Evolutionary conservation across 768 basidiomycete genomes (phyloP).

Genomic region (Lepiota venenata): DNA sequence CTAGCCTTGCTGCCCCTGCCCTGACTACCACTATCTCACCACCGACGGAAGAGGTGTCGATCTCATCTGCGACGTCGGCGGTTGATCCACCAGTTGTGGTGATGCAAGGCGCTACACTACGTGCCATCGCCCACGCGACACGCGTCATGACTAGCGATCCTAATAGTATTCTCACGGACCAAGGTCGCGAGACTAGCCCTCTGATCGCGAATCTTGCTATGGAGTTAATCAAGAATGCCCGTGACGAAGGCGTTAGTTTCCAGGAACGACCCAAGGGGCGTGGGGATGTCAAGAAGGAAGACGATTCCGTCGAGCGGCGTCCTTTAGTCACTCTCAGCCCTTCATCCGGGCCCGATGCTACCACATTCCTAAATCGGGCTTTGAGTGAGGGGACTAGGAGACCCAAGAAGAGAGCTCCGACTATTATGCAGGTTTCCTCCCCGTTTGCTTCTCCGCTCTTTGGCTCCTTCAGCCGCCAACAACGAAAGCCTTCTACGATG

Average conservation of each 20-base stretch:
- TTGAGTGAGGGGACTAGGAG: constrained; percentile 32
- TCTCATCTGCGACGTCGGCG: constrained; percentile 14
- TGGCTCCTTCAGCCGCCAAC: constrained; percentile 52
- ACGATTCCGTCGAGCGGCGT: constrained; percentile 21
- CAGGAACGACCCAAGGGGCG: constrained; percentile 47
- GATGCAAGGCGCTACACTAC: constrained; percentile 62
- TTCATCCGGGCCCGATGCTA: constrained; percentile 37
- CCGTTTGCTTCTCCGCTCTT: constrained; percentile 57
- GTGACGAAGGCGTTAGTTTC: constrained; percentile 57
- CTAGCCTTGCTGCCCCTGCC: constrained; percentile 40
- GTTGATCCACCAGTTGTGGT: constrained; percentile 24
- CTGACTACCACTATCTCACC: constrained; percentile 39
- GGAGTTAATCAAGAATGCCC: constrained; percentile 62
- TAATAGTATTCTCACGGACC: constrained; percentile 68
- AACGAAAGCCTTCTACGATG: constrained; percentile 34
- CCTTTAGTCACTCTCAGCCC: constrained; percentile 41
- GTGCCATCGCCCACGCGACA: constrained; percentile 79
- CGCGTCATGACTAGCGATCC: constrained; percentile 86
- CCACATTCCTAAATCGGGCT: constrained; percentile 43
- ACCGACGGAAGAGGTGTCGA: constrained; percentile 4
- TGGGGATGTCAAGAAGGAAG: constrained; percentile 27
- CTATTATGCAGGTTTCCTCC: constrained; percentile 32
- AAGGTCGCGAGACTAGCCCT: constrained; percentile 58
- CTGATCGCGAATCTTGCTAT: constrained; percentile 65
- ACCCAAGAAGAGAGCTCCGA: constrained; percentile 26